Base-by-base conservation (phyloP, 129 eudicot genomes). In the Flaveria linearis region DNA sequence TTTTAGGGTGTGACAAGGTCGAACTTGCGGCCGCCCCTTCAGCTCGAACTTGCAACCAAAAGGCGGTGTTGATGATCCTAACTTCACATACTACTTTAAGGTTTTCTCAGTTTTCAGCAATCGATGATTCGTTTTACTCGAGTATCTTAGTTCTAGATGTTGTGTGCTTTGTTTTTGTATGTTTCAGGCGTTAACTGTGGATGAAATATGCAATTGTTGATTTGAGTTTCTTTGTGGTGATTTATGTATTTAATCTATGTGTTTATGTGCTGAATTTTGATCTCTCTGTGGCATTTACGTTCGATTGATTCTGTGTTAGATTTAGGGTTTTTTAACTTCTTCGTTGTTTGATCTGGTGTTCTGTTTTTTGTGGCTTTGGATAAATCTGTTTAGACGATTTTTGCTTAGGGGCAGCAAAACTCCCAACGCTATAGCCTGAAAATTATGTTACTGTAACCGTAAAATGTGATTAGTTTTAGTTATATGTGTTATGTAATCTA, bases 61-160 rank as follows among this genome's bases (percentile, higher is more conserved):
- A 20, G 91, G 81, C 74, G 91, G 91, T 64, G 89, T 87, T 47
- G 89, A 86, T 47, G 22, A 20, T 20, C 22, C 88, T 36, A 80
- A 71, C 85, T 86, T 20, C 86, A 89, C 52, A 20, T 90, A 76
- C 87, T 80, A 68, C 86, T 82, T 87, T 87, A 80, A 80, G 78
- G 83, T 79, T 52, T 53, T 63, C 52, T 72, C 52, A 36, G 1
- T 11, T 23, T 47, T 33, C 73, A 60, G 1, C 66, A 3, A 25
- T 13, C 22, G 22, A 20, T 20, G 22, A 20, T 20, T 20, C 22
- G 22, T 20, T 20, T 63, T 73, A 45, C 22, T 23, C 52, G 8
- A 43, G 46, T 74, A 43, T 74, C 10, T 61, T 15, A 18, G 9
- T 22, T 61, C 25, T 16, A n/a, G 26, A 60, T 58, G 58, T 42